A percentile compares a stretch with the other conserved stretches of the same genome.
Conservation (phyloP, 306 rosid genomes). For the Glycine soja region DNA sequence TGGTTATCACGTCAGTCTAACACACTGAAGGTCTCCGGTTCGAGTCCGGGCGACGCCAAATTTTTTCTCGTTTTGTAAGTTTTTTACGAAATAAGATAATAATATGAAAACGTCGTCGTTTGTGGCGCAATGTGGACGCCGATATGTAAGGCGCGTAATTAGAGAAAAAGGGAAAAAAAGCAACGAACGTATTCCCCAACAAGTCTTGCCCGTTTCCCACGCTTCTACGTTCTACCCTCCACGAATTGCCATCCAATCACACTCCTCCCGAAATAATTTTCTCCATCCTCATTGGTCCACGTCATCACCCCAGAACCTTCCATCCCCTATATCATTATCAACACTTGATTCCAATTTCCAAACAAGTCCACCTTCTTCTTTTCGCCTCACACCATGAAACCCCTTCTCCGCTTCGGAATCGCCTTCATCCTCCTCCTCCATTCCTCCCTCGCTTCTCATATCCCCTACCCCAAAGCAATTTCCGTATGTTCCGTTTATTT, state of each 20-base stretch:
- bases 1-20: slow-evolving; percentile 98
- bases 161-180: too few relatives aligned
- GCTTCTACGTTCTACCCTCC: not conserved
- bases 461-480: slow-evolving; percentile 67
- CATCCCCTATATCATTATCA: not conserved
- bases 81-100: too few relatives aligned
- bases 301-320: slow-evolving; percentile 55
- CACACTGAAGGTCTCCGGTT: slow-evolving; percentile 90
- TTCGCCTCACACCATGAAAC: slow-evolving; percentile 28
- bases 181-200: too few relatives aligned
- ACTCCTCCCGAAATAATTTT: slow-evolving; percentile 20
- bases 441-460: slow-evolving; percentile 45
- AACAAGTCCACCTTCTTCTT: too few relatives aligned
- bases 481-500: slow-evolving; percentile 50
- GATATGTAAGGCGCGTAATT: too few relatives aligned
- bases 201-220: too few relatives aligned
- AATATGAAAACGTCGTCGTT: too few relatives aligned
- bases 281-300: slow-evolving; percentile 72
- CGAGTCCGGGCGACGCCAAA: slow-evolving; percentile 63
- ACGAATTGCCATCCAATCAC: slow-evolving; percentile 60
- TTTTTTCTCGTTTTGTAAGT: too few relatives aligned
- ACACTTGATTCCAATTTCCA: too few relatives aligned
- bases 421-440: slow-evolving; percentile 37
- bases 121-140: too few relatives aligned
- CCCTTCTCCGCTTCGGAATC: slow-evolving; percentile 28